phyloP scores from a whole-genome alignment of 2,329 filamentous ascomycete genomes.

The Diplodia intermedia region DNA sequence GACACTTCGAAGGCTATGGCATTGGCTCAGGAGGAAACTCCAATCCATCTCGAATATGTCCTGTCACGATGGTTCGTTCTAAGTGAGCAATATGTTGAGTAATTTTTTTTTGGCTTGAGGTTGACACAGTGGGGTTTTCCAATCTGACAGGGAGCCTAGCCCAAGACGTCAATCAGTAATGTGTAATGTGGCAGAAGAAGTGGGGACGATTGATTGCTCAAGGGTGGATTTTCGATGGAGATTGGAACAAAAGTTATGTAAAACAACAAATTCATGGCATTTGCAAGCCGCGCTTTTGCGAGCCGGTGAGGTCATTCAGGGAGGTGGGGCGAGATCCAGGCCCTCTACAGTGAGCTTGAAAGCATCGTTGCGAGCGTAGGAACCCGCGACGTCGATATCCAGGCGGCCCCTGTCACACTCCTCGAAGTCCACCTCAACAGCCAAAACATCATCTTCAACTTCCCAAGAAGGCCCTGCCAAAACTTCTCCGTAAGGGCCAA shows the following conservation, averaged over 20 bases:
- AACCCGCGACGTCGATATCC: constrained; percentile 84
- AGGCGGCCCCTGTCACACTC: constrained; percentile 83
- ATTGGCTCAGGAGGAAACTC: not conserved
- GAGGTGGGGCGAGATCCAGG: constrained; percentile 66
- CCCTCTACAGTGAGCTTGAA: constrained; percentile 67
- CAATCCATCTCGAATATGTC: not conserved
- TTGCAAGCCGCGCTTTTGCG: not conserved
- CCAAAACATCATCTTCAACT: constrained; percentile 69
- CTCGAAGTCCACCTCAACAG: constrained; percentile 81
- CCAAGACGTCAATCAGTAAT: not conserved
- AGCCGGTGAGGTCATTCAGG: constrained; percentile 36
- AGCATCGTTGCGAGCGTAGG: constrained; percentile 77
- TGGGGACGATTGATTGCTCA: not conserved
- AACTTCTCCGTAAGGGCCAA: constrained; percentile 80
- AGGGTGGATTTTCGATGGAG: not conserved
- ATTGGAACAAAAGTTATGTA: not conserved
- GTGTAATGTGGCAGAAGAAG: not conserved
- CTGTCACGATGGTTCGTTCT: not conserved
- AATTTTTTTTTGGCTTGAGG: not conserved
- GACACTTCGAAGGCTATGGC: not conserved
- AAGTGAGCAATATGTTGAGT: not conserved
- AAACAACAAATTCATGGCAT: not conserved
- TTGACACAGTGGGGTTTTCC: not conserved
- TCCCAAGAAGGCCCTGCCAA: constrained; percentile 86
- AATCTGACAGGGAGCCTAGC: not conserved